A percentile compares a stretch with the other conserved stretches of the same genome.
Conservation (phyloP, 2,329 filamentous ascomycete species). For the Plenodomus tracheiphilus region DNA sequence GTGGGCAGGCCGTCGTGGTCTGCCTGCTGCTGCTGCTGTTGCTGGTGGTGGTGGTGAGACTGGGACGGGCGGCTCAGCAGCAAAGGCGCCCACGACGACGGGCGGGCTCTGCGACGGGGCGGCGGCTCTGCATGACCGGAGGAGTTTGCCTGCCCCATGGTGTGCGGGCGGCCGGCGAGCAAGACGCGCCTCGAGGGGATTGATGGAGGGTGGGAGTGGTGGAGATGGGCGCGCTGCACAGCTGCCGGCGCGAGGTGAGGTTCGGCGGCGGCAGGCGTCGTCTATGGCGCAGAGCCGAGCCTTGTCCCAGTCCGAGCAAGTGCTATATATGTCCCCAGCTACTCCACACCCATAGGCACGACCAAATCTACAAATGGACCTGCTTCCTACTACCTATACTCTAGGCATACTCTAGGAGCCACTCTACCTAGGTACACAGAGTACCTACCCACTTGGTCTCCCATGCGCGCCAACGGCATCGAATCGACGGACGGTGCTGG, state of each 20-base stretch:
- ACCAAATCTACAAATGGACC: too few relatives aligned
- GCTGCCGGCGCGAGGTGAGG: constrained; percentile 5
- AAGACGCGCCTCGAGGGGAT: constrained; percentile 21
- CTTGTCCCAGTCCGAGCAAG: neutral
- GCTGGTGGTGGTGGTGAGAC: neutral
- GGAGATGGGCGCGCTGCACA: constrained; percentile 4
- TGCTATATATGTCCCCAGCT: too few relatives aligned
- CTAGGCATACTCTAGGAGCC: too few relatives aligned
- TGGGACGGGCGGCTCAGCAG: constrained; percentile 20
- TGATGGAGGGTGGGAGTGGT: constrained; percentile 2
- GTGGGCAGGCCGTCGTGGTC: constrained; percentile 25
- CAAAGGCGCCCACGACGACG: constrained; percentile 39
- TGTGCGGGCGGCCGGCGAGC: constrained; percentile 31
- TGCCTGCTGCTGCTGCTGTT: constrained; percentile 8
- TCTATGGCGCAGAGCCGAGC: constrained; percentile 13
- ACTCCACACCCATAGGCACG: too few relatives aligned
- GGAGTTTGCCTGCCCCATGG: constrained; percentile 45
- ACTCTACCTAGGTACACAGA: too few relatives aligned
- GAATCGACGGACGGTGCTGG: too few relatives aligned
- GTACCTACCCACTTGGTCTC: too few relatives aligned
- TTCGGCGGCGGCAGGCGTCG: constrained; percentile 10
- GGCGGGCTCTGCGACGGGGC: constrained; percentile 33
- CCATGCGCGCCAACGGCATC: too few relatives aligned
- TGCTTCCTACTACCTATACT: too few relatives aligned
- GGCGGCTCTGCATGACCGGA: constrained; percentile 30